These are phyloP conservation scores for Colletotrichum melonis DNA, from an alignment of 2,329 filamentous ascomycete species.

Conservation along the genomic window DNA sequence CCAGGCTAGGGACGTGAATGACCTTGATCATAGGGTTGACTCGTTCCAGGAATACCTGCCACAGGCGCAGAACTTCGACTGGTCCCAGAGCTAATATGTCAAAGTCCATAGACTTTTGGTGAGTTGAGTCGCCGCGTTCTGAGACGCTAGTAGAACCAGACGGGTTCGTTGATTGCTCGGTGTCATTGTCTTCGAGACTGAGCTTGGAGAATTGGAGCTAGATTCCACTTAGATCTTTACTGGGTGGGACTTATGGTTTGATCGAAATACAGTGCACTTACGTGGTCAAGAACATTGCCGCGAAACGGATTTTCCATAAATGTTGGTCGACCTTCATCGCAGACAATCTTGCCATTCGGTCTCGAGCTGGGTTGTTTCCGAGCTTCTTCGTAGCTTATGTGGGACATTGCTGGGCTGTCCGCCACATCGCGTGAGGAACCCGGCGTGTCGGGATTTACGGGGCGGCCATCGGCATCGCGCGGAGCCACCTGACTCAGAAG, in stretches of 20 bases:
- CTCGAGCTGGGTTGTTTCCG: slow-evolving; percentile 10
- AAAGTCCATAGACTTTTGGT: slow-evolving; percentile 19
- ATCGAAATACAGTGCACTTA: slow-evolving; percentile 43
- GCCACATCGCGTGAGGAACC: neutral
- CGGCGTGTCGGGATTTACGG: neutral
- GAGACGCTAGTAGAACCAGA: neutral
- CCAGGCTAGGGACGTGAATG: slow-evolving; percentile 74
- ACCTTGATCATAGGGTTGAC: slow-evolving; percentile 80
- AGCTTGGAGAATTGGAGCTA: slow-evolving; percentile 21
- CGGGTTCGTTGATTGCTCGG: neutral
- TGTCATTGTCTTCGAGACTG: neutral
- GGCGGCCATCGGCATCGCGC: slow-evolving; percentile 13
- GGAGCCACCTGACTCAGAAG: slow-evolving; percentile 24
- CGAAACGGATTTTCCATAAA: slow-evolving; percentile 69
- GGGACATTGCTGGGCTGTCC: slow-evolving; percentile 15
- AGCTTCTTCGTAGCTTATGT: slow-evolving; percentile 27
- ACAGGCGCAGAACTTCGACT: slow-evolving; percentile 64
- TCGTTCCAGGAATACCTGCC: slow-evolving; percentile 79
- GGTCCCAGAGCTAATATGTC: slow-evolving; percentile 15
- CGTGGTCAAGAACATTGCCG: slow-evolving; percentile 66
- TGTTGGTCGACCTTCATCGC: slow-evolving; percentile 63
- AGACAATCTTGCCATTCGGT: slow-evolving; percentile 59
- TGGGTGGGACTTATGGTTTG: neutral
- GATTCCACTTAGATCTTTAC: too few species aligned
- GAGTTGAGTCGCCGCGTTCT: neutral